These are phyloP conservation scores for Clarireedia monteithiana DNA, from an alignment of 2,329 filamentous ascomycete genomes.

Conservation along the genomic window DNA sequence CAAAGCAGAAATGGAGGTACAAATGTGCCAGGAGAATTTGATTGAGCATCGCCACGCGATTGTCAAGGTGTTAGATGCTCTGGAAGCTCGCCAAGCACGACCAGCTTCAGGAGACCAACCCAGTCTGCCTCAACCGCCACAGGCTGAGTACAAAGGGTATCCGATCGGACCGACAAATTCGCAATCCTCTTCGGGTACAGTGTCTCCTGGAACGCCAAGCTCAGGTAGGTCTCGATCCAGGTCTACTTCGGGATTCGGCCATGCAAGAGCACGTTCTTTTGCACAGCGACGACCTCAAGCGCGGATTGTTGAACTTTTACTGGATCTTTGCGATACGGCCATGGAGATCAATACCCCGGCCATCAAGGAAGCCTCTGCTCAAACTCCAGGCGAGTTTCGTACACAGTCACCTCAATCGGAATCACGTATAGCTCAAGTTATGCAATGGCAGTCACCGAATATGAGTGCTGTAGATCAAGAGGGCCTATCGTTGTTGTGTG, in stretches of 20 bases:
- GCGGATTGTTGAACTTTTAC: constrained; percentile 86
- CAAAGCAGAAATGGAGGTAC: constrained; percentile 93
- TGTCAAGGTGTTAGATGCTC: constrained; percentile 86
- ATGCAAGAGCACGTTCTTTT: constrained; percentile 77
- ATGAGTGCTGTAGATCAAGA: constrained; percentile 89
- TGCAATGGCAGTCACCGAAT: constrained; percentile 94
- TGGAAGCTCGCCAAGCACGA: constrained; percentile 71
- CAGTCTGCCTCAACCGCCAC: constrained; percentile 35
- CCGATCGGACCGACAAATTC: constrained; percentile 66
- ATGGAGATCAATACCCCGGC: constrained; percentile 91
- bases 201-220: constrained; percentile 63
- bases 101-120: constrained; percentile 49
- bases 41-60: constrained; percentile 91
- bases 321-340: constrained; percentile 93
- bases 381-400: constrained; percentile 67
- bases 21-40: constrained; percentile 87
- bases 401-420: constrained; percentile 96
- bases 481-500: constrained; percentile 77
- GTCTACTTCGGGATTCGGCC: constrained; percentile 62
- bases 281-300: constrained; percentile 83
- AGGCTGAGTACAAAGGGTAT: constrained; percentile 80
- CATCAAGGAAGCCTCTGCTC: constrained; percentile 72
- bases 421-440: constrained; percentile 83
- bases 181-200: constrained; percentile 59
- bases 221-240: constrained; percentile 59